Base-by-base conservation (phyloP, 2,329 filamentous ascomycete species). In the Endothia cerciana region DNA sequence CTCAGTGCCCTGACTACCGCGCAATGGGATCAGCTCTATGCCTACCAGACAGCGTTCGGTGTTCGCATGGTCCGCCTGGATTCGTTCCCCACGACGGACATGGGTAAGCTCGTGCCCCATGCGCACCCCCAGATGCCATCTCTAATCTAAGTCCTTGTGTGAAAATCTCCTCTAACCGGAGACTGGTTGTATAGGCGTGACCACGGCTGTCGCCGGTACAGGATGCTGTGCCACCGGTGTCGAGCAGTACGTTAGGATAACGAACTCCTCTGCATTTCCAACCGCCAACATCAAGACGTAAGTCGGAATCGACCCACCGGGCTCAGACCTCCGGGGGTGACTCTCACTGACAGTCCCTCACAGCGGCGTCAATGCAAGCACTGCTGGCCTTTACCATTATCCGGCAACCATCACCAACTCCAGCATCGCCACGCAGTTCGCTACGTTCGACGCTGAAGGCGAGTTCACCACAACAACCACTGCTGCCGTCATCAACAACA, bases 61-160 rank as follows among this genome's bases (percentile, higher is more conserved):
- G 83, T 87, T 15, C 81, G 87, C 36, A 85, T 89, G 84, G 85
- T 88, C 38, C 83, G 86, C 58, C 76, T 87, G 25, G 85, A 88
- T 71, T 84, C 83, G 6, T 87, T 81, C 69, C 87, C 87, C 6
- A 80, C 79, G 7, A 73, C 81, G 17, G 79, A 81, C 11, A 85
- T 81, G 71, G 84, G 85, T 71, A 76, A 77, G 69, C 73, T 71
- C 33, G 74, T 75, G 51, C 79, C 41, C 33, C 33, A 36, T 10
- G 33, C 33, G 33, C 33, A 36, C 33, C 10, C 10, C 33, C 6
- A 10, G 10, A 6, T 36, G 33, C 76, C 70, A 51, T 33, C 25
- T n/a, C 49, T n/a, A n/a, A n/a, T n/a, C n/a, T n/a, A 25, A 17
- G 28, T 19, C 13, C 19, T 33, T 19, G 5, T 19, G 1, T 38